phyloP scores from a whole-genome alignment of 805 yeast species.

The Zygosaccharomyces siamensis region DNA sequence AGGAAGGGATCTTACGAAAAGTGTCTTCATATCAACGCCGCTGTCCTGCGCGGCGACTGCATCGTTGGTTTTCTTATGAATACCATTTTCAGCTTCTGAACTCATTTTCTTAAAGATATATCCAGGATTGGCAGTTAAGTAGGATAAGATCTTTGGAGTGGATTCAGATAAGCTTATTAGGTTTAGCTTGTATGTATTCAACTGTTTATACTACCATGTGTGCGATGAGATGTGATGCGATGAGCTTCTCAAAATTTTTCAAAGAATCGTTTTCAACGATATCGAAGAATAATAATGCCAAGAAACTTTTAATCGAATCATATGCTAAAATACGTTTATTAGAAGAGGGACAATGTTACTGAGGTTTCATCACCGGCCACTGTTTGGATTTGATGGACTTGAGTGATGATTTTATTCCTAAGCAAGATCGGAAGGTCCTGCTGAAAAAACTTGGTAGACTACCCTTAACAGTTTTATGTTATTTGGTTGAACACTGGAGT shows the following conservation, averaged over 20 bases:
- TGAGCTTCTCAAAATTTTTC: constrained; percentile 16
- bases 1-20: constrained; percentile 86
- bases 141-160: neutral
- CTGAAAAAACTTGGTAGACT: constrained; percentile 19
- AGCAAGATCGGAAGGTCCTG: constrained; percentile 13
- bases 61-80: neutral
- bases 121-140: neutral
- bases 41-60: constrained; percentile 16
- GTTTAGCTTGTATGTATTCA: neutral
- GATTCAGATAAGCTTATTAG: neutral
- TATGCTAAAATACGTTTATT: neutral
- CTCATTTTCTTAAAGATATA: neutral
- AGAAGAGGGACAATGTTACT: no score
- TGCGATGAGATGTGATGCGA: constrained; percentile 24
- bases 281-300: neutral
- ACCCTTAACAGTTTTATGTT: constrained; percentile 19
- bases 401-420: constrained; percentile 20
- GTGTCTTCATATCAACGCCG: constrained; percentile 45
- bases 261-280: constrained; percentile 1
- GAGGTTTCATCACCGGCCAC: no score
- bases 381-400: constrained; percentile 8
- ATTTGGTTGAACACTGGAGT: constrained; percentile 24
- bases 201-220: neutral
- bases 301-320: neutral
- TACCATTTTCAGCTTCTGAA: neutral